Conservation (phyloP, 345 rosid genomes). For the Turritis glabra region DNA sequence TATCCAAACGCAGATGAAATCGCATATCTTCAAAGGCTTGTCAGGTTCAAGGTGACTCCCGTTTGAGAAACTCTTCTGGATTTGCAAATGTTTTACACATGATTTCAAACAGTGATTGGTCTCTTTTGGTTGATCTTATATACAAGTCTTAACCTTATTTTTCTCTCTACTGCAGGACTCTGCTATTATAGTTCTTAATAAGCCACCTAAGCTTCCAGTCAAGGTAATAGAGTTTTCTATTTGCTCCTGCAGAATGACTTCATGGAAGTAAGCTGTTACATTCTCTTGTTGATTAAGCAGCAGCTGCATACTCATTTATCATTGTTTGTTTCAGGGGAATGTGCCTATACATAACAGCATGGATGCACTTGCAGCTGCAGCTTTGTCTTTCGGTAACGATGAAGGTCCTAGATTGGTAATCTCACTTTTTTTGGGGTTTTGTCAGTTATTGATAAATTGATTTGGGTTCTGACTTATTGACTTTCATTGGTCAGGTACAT, state of each 20-base stretch:
- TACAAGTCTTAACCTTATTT: background rate
- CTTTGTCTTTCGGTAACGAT: slow-evolving; percentile 73
- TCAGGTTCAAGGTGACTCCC: slow-evolving; percentile 66
- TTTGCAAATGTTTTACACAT: background rate
- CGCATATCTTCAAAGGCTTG: slow-evolving; percentile 82
- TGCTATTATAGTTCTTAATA: slow-evolving; percentile 77
- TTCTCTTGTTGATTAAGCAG: slow-evolving; percentile 2
- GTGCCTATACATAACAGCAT: slow-evolving; percentile 89
- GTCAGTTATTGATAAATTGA: background rate
- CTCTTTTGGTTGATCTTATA: slow-evolving; percentile 6
- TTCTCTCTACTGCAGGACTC: slow-evolving; percentile 57
- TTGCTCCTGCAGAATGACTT: background rate
- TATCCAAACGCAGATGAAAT: slow-evolving; percentile 95
- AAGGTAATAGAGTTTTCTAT: slow-evolving; percentile 50
- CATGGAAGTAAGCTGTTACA: background rate
- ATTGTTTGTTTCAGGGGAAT: slow-evolving; percentile 54
- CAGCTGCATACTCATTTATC: background rate
- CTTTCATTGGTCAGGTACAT: slow-evolving; percentile 61
- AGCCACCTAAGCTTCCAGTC: slow-evolving; percentile 88
- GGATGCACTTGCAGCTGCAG: slow-evolving; percentile 97
- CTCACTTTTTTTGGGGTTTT: background rate
- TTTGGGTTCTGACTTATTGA: background rate
- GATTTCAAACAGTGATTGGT: background rate
- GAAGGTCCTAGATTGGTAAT: slow-evolving; percentile 91
- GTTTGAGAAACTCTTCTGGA: slow-evolving; percentile 4